Conservation (phyloP, 164 flowering plant species). For the Tetrastigma voinierianum region DNA sequence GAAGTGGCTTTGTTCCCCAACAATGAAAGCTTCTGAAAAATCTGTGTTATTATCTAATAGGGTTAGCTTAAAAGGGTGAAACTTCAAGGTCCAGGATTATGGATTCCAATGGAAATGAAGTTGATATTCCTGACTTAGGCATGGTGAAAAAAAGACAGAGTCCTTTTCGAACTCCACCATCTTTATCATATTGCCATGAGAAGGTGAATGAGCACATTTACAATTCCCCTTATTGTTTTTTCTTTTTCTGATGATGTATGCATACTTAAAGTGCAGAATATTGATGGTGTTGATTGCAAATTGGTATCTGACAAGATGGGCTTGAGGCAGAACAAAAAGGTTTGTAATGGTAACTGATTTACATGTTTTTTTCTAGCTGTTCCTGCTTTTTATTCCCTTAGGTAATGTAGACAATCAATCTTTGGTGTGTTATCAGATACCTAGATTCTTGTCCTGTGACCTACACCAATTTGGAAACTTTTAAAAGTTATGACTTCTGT, state of each 20-base stretch:
- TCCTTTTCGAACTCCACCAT: slow-evolving; percentile 91
- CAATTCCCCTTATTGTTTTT: background rate
- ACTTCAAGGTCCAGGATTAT: slow-evolving; percentile 23
- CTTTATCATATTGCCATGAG: slow-evolving; percentile 53
- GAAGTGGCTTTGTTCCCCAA: slow-evolving; percentile 60
- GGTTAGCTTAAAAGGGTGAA: slow-evolving; percentile 35
- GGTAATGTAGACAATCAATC: no score
- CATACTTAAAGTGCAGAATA: slow-evolving; percentile 46
- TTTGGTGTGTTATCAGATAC: no score
- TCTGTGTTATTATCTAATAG: slow-evolving; percentile 24
- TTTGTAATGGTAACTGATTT: slow-evolving; percentile 9
- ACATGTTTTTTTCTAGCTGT: no score
- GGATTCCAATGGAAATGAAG: slow-evolving; percentile 13
- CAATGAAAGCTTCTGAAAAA: slow-evolving; percentile 33
- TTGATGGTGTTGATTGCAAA: slow-evolving; percentile 27
- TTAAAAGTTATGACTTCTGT: no score
- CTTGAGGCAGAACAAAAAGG: slow-evolving; percentile 79
- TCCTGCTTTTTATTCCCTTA: no score
- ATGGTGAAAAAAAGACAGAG: slow-evolving; percentile 37
- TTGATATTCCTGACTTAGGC: slow-evolving; percentile 13
- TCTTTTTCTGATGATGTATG: slow-evolving; percentile 10
- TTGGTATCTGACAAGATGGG: slow-evolving; percentile 43
- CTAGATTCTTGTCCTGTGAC: no score
- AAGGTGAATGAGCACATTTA: slow-evolving; percentile 41
- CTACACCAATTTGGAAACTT: no score